These are phyloP conservation scores for Lasiodiplodia sp. DNA, from an alignment of 2,329 filamentous ascomycete genomes.

Conservation along the genomic window DNA sequence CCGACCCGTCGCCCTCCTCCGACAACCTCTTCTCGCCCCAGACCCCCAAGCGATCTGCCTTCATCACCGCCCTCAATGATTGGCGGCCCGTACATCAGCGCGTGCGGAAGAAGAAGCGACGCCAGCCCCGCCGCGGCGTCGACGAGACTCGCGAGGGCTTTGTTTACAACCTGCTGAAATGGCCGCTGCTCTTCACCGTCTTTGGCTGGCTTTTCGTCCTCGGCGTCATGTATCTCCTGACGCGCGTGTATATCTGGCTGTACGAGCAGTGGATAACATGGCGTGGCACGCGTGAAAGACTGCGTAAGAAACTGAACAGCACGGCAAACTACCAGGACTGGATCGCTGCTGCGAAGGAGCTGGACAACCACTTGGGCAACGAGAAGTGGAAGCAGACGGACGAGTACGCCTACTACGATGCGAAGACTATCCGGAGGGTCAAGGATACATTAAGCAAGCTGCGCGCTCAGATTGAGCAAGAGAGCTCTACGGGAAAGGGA, in stretches of 20 bases:
- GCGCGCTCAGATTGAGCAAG: slow-evolving; percentile 61
- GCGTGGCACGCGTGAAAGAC: slow-evolving; percentile 76
- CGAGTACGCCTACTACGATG: slow-evolving; percentile 83
- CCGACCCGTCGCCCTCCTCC: slow-evolving; percentile 71
- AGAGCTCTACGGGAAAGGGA: slow-evolving; percentile 56
- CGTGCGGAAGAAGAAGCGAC: slow-evolving; percentile 58
- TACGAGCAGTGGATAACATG: slow-evolving; percentile 94
- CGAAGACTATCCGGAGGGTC: slow-evolving; percentile 79
- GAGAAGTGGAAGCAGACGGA: slow-evolving; percentile 79
- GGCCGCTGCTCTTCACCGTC: slow-evolving; percentile 84
- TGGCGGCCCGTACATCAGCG: slow-evolving; percentile 88
- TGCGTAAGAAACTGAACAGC: slow-evolving; percentile 74
- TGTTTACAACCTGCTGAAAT: slow-evolving; percentile 87
- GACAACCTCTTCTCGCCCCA: slow-evolving; percentile 59
- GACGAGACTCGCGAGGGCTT: slow-evolving; percentile 96
- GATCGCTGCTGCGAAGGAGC: slow-evolving; percentile 77
- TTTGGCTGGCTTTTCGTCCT: slow-evolving; percentile 81
- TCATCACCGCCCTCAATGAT: slow-evolving; percentile 92
- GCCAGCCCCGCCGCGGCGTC: slow-evolving; percentile 59
- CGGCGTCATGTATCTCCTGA: slow-evolving; percentile 76
- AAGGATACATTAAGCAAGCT: slow-evolving; percentile 75
- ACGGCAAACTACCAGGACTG: slow-evolving; percentile 83
- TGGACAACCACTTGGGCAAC: slow-evolving; percentile 84
- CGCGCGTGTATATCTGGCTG: slow-evolving; percentile 85
- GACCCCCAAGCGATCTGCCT: slow-evolving; percentile 56